These are phyloP conservation scores for Penicillium sp. DNA, from an alignment of 2,329 filamentous ascomycete species.

Conservation along the genomic window DNA sequence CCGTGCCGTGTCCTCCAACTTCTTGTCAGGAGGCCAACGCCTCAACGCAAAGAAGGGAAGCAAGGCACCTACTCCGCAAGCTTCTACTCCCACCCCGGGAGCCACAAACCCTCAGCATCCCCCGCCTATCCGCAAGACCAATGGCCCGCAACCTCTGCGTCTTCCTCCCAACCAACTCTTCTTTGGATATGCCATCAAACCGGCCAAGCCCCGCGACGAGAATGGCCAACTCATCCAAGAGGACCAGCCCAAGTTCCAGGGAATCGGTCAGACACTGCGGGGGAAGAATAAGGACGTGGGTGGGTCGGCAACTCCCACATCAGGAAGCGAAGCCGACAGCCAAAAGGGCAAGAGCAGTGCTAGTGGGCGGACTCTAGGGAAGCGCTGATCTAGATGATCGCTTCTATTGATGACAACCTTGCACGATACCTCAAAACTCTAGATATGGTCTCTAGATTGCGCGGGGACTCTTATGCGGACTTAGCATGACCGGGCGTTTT, in stretches of 20 bases:
- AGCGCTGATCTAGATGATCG: slow-evolving; percentile 12
- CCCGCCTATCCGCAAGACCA: slow-evolving; percentile 53
- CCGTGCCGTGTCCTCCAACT: slow-evolving; percentile 69
- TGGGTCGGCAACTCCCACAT: slow-evolving; percentile 37
- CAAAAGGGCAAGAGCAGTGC: slow-evolving; percentile 21
- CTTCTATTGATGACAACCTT: slow-evolving; percentile 2
- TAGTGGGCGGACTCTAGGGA: slow-evolving; percentile 22
- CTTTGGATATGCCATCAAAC: slow-evolving; percentile 92
- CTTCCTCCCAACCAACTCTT: slow-evolving; percentile 88
- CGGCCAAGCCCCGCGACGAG: slow-evolving; percentile 74
- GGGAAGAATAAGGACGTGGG: slow-evolving; percentile 65
- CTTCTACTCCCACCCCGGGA: slow-evolving; percentile 68
- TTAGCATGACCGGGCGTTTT: slow-evolving; percentile 31
- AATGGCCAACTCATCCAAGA: slow-evolving; percentile 59
- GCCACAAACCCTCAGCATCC: slow-evolving; percentile 49
- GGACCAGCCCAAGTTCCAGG: slow-evolving; percentile 74
- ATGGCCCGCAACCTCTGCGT: slow-evolving; percentile 82
- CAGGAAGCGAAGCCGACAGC: slow-evolving; percentile 33
- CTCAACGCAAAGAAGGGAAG: slow-evolving; percentile 78
- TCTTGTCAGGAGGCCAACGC: slow-evolving; percentile 75
- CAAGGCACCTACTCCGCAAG: slow-evolving; percentile 70
- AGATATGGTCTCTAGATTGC: slow-evolving; percentile 10
- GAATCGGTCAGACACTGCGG: slow-evolving; percentile 77
- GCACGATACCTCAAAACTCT: slow-evolving; percentile 12
- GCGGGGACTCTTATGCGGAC: slow-evolving; percentile 12